Conservation (phyloP, 768 basidiomycete species). For the Macrolepiota fuliginosa region DNA sequence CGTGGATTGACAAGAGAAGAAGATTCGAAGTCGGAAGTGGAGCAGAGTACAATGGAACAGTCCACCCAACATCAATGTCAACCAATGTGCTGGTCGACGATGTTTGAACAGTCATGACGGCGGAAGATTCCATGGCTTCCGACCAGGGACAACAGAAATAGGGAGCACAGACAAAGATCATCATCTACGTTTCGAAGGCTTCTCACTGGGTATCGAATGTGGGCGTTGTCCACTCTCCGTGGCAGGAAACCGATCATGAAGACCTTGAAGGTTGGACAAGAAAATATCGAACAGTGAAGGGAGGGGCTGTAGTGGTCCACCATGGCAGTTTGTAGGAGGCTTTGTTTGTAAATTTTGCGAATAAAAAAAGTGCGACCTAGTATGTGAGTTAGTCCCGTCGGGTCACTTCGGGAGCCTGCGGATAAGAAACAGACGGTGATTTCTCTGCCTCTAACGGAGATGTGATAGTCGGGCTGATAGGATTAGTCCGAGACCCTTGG, state of each 20-base stretch:
- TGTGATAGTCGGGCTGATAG: neutral
- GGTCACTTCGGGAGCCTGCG: too few species aligned
- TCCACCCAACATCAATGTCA: neutral
- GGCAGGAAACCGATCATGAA: neutral
- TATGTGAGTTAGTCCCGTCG: too few species aligned
- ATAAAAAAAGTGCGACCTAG: neutral
- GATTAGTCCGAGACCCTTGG: neutral
- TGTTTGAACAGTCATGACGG: neutral
- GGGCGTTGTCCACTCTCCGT: neutral
- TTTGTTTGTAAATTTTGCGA: neutral
- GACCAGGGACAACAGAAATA: neutral
- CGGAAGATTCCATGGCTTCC: neutral
- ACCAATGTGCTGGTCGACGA: neutral
- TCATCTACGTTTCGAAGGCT: neutral
- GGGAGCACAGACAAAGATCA: neutral
- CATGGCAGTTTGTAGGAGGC: neutral
- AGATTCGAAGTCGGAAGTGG: neutral
- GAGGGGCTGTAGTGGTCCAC: conserved; percentile 25
- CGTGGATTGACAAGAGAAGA: neutral
- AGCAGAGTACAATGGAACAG: neutral
- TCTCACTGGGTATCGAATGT: neutral
- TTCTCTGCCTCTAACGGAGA: neutral
- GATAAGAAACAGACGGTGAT: neutral
- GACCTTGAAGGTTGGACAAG: neutral
- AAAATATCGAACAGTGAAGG: conserved; percentile 33